A percentile compares a stretch with the other conserved stretches of the same genome.
Conservation (phyloP, 2,329 filamentous ascomycete species). For the Diaporthe citri region DNA sequence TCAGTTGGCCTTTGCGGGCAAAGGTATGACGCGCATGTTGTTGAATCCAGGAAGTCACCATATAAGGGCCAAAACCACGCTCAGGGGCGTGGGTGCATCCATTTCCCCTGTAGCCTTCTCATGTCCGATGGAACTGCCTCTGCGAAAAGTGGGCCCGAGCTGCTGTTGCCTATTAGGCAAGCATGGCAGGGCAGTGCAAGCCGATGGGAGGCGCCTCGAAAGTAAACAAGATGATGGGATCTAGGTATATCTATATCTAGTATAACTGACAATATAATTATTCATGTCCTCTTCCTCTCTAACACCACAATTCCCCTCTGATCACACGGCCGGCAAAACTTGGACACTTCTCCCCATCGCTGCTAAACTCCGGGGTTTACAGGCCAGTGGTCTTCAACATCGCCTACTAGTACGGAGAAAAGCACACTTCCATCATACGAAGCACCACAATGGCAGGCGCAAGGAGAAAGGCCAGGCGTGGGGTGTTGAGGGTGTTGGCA, state of each 20-base stretch:
- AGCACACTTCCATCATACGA: background rate
- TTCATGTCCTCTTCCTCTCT: background rate
- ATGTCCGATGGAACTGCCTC: background rate
- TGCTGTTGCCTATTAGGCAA: constrained; percentile 18
- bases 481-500: background rate
- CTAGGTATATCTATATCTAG: background rate
- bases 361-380: background rate
- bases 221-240: background rate
- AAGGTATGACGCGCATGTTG: background rate
- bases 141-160: background rate
- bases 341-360: background rate
- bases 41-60: too few relatives aligned
- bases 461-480: background rate
- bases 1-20: background rate
- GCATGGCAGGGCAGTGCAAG: background rate
- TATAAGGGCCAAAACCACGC: too few relatives aligned
- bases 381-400: background rate
- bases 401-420: background rate
- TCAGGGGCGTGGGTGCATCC: too few relatives aligned
- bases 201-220: background rate
- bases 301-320: background rate
- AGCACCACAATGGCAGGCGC: background rate
- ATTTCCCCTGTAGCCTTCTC: too few relatives aligned
- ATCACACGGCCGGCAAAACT: background rate
- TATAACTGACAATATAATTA: background rate